Conservation (phyloP, 164 flowering plant genomes). For the Akebia trifoliata region DNA sequence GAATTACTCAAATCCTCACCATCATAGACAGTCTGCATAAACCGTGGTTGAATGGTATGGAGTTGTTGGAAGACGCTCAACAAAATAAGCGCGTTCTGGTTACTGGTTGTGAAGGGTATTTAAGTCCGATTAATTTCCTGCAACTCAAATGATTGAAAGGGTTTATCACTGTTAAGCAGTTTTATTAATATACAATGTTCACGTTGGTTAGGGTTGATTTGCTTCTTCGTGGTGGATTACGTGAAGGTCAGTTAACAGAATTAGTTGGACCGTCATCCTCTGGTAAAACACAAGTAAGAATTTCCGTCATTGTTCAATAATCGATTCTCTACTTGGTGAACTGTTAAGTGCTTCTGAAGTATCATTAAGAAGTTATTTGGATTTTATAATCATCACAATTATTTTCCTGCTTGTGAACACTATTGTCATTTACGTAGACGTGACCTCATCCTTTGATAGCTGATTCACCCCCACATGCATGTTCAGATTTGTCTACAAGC, state of each 20-base stretch:
- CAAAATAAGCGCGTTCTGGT: conserved; percentile 43
- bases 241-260: conserved; percentile 65
- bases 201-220: conserved; percentile 46
- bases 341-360: background rate
- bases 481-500: conserved; percentile 26
- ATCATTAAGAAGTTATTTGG: background rate
- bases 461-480: background rate
- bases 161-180: background rate
- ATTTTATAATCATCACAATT: too few relatives aligned
- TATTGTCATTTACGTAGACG: too few relatives aligned
- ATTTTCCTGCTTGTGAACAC: background rate
- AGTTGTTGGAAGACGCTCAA: conserved; percentile 51
- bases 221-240: conserved; percentile 56
- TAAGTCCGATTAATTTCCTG: background rate
- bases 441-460: too few relatives aligned
- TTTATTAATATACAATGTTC: background rate
- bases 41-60: conserved; percentile 68
- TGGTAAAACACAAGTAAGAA: conserved; percentile 81
- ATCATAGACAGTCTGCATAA: conserved; percentile 47
- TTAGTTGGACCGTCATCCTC: conserved; percentile 83
- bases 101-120: conserved; percentile 68
- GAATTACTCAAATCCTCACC: conserved; percentile 52
- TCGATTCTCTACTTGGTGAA: background rate
- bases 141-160: background rate
- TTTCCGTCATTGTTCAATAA: background rate